phyloP scores from a whole-genome alignment of 352 stramenopile genomes.

The Pythium catenulatum region DNA sequence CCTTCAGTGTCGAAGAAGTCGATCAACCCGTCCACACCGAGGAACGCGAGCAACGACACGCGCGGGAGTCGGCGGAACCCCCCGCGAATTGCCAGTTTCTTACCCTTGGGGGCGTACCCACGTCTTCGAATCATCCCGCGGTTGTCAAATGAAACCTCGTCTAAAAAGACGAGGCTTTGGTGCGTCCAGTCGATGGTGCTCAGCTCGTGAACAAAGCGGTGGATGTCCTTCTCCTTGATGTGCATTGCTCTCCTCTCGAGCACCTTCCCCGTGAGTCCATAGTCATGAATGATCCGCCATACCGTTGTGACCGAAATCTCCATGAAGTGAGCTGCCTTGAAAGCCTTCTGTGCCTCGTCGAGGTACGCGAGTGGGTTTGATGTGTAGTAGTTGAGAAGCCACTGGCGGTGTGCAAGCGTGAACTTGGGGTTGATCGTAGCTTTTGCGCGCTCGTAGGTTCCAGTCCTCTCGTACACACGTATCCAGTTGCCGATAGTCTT shows the following conservation, averaged over 20 bases:
- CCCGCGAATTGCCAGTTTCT: slow-evolving; percentile 49
- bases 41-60: slow-evolving; percentile 35
- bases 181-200: slow-evolving; percentile 33
- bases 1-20: slow-evolving; percentile 60
- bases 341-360: slow-evolving; percentile 3
- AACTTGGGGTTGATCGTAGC: slow-evolving; percentile 25
- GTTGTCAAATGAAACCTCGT: slow-evolving; percentile 67
- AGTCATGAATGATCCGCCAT: slow-evolving; percentile 36
- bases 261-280: slow-evolving; percentile 60
- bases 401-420: slow-evolving; percentile 15
- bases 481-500: slow-evolving; percentile 58
- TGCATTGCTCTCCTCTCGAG: slow-evolving; percentile 59
- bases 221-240: slow-evolving; percentile 56
- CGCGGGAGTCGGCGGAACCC: slow-evolving; percentile 61
- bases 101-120: slow-evolving; percentile 50
- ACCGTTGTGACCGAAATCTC: not conserved
- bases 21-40: slow-evolving; percentile 51
- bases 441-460: slow-evolving; percentile 37
- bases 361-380: not conserved
- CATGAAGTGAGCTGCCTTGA: not conserved
- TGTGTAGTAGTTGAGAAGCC: not conserved
- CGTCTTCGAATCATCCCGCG: slow-evolving; percentile 59
- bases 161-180: slow-evolving; percentile 20
- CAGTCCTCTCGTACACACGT: slow-evolving; percentile 25
- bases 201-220: slow-evolving; percentile 59